Conservation (phyloP, 306 rosid species). For the Citrullus colocynthis region DNA sequence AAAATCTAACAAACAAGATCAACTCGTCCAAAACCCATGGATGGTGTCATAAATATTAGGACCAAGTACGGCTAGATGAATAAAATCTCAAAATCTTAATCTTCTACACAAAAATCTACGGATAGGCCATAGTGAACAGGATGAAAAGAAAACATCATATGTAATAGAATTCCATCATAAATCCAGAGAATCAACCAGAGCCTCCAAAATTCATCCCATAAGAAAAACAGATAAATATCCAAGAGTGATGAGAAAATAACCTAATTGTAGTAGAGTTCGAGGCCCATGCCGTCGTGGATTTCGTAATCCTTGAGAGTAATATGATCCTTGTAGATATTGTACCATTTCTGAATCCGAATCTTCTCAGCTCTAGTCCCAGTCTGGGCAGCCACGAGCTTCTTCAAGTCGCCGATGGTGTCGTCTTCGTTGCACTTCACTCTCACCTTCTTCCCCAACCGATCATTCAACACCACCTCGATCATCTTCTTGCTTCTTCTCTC, state of each 20-base stretch:
- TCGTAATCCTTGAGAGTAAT: slow-evolving; percentile 86
- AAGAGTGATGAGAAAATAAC: neutral
- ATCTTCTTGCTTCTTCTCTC: slow-evolving; percentile 26
- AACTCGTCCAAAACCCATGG: neutral
- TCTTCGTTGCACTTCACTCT: slow-evolving; percentile 86
- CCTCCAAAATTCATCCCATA: neutral
- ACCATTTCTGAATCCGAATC: slow-evolving; percentile 80
- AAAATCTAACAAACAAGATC: neutral
- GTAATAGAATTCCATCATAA: too few relatives aligned
- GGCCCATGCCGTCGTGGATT: slow-evolving; percentile 95
- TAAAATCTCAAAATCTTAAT: too few relatives aligned
- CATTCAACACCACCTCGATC: slow-evolving; percentile 92
- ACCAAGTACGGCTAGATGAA: too few relatives aligned
- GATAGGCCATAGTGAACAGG: too few relatives aligned
- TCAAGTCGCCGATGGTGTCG: slow-evolving; percentile 83
- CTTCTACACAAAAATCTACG: too few relatives aligned
- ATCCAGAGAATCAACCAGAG: neutral
- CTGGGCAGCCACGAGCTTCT: slow-evolving; percentile 94
- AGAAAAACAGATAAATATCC: neutral
- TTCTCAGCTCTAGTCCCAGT: slow-evolving; percentile 75
- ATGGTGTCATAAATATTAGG: too few relatives aligned
- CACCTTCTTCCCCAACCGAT: slow-evolving; percentile 89
- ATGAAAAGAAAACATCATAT: neutral
- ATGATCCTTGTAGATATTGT: slow-evolving; percentile 74
- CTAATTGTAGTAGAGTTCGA: slow-evolving; percentile 82